A percentile compares a stretch with the other conserved stretches of the same genome.
These are phyloP conservation scores for Penicillium dipodomyicola DNA, from an alignment of 495 filamentous ascomycete species.

Conservation along the genomic window DNA sequence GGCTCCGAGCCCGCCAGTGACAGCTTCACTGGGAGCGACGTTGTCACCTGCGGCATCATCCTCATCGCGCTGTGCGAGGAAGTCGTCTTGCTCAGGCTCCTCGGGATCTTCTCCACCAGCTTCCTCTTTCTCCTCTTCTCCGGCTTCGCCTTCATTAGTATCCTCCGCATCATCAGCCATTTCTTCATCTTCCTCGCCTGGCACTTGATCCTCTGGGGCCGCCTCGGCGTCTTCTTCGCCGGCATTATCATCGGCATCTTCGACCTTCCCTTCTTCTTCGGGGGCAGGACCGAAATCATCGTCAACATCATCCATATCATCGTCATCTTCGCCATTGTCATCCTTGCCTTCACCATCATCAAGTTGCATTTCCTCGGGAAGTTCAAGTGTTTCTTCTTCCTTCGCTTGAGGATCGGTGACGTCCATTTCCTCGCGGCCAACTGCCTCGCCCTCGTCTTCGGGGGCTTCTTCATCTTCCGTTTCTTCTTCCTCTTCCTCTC, in stretches of 20 bases:
- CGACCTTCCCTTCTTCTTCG: slow-evolving; percentile 38
- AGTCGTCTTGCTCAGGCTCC: slow-evolving; percentile 43
- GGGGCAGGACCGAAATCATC: slow-evolving; percentile 63
- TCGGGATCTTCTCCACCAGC: slow-evolving; percentile 50
- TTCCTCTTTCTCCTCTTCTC: slow-evolving; percentile 55
- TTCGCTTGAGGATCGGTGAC: slow-evolving; percentile 69
- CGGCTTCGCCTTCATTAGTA: slow-evolving; percentile 41
- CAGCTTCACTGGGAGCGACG: slow-evolving; percentile 49
- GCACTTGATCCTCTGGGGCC: slow-evolving; percentile 34
- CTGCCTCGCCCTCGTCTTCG: slow-evolving; percentile 60
- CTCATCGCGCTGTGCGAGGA: slow-evolving; percentile 42
- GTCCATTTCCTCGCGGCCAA: slow-evolving; percentile 59
- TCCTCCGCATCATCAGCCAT: slow-evolving; percentile 37
- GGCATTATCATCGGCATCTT: slow-evolving; percentile 36
- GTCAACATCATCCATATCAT: slow-evolving; percentile 68
- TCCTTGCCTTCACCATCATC: slow-evolving; percentile 62
- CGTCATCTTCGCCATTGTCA: slow-evolving; percentile 62
- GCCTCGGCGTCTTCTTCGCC: slow-evolving; percentile 43
- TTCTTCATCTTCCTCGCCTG: slow-evolving; percentile 38
- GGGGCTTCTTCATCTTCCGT: slow-evolving; percentile 58
- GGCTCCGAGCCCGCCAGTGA: slow-evolving; percentile 42
- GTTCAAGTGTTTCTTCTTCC: slow-evolving; percentile 64
- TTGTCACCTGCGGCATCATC: slow-evolving; percentile 47
- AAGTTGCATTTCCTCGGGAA: slow-evolving; percentile 68
- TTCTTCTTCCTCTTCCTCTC: slow-evolving; percentile 53